Conservation (phyloP, 148 eudicot species). For the Rhododendron mucronatum region DNA sequence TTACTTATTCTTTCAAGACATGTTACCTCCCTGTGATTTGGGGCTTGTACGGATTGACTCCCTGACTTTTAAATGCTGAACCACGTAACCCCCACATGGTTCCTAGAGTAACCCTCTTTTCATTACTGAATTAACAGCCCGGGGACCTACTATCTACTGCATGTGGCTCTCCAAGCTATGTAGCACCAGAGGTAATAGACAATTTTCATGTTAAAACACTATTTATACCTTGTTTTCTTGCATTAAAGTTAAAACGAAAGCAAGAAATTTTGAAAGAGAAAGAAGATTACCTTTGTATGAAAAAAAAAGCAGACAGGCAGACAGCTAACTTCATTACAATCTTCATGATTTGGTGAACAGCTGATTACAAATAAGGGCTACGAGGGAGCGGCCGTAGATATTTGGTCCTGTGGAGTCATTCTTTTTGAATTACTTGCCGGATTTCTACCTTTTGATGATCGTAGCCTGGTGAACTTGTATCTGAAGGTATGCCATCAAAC, state of each 20-base stretch:
- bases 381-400: constrained; percentile 60
- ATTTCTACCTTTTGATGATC: constrained; percentile 46
- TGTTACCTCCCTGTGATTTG: background rate
- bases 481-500: constrained; percentile 28
- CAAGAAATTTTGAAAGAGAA: background rate
- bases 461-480: constrained; percentile 41
- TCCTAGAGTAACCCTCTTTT: background rate
- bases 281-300: background rate
- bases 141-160: constrained; percentile 33
- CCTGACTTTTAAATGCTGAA: background rate
- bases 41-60: background rate
- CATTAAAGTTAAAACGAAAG: background rate
- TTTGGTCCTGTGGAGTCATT: constrained; percentile 71
- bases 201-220: background rate
- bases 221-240: background rate
- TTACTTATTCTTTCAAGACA: background rate
- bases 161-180: constrained; percentile 27
- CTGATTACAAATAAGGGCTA: constrained; percentile 42
- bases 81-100: background rate
- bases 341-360: constrained; percentile 23
- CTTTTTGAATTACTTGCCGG: constrained; percentile 58
- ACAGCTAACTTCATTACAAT: constrained; percentile 3
- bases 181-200: constrained; percentile 24
- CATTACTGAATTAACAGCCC: constrained; percentile 17
- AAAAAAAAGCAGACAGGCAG: background rate